phyloP scores from a whole-genome alignment of 176 grass and related monocot species.

The Aegilops tauschii region DNA sequence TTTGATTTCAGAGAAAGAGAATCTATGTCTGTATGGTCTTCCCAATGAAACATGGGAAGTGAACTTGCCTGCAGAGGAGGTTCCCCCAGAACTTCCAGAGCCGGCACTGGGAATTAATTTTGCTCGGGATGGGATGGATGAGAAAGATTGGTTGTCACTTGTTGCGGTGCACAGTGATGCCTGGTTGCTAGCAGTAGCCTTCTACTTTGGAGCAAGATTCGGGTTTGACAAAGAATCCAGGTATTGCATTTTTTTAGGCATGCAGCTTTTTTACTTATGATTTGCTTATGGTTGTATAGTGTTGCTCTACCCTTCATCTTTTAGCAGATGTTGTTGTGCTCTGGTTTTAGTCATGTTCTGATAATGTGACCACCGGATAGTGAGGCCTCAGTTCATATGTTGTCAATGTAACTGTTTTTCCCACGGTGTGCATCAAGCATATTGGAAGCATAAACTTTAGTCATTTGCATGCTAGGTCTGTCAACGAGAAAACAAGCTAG shows the following conservation, averaged over 20 bases:
- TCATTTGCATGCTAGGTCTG: neutral
- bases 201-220: constrained; percentile 92
- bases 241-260: constrained; percentile 41
- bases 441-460: neutral
- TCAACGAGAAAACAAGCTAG: neutral
- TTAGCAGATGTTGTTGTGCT: neutral
- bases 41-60: constrained; percentile 99
- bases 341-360: neutral
- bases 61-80: constrained; percentile 87
- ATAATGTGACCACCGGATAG: neutral
- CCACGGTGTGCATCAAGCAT: neutral
- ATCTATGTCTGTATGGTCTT: constrained; percentile 89
- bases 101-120: constrained; percentile 97
- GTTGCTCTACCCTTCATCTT: neutral
- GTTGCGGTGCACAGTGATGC: constrained; percentile 92
- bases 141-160: constrained; percentile 91
- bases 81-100: constrained; percentile 95
- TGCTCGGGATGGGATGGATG: constrained; percentile 93
- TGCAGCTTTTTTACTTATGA: constrained; percentile 3
- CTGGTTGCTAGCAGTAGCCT: constrained; percentile 79
- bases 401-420: constrained; percentile 11
- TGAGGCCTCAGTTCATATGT: neutral
- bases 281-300: neutral
- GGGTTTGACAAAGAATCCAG: constrained; percentile 94
- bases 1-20: constrained; percentile 85